Evolutionary conservation across 768 basidiomycete genomes (phyloP).

Genomic region (Strobilomyces echinocephalus): DNA sequence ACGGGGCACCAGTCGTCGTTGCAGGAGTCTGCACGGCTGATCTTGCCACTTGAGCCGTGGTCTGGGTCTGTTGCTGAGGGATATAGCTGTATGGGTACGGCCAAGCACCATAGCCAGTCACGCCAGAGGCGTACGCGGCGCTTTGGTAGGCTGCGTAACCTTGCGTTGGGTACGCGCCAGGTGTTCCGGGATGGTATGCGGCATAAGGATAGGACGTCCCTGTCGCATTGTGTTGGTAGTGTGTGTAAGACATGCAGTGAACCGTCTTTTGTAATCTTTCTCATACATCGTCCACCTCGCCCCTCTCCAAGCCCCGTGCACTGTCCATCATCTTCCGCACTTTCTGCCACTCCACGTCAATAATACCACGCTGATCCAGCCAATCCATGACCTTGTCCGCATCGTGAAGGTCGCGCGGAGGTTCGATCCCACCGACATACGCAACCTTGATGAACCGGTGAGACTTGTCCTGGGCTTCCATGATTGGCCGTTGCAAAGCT

Average conservation of each 20-base stretch:
- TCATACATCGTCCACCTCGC: conserved; percentile 32
- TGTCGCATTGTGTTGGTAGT: conserved; percentile 36
- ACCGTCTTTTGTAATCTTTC: neutral
- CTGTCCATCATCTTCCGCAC: conserved; percentile 71
- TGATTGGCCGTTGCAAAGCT: conserved; percentile 52
- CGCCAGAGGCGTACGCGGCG: conserved; percentile 53
- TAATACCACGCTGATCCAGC: conserved; percentile 66
- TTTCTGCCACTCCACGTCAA: conserved; percentile 66
- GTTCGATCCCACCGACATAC: conserved; percentile 47
- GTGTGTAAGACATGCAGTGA: conserved; percentile 31
- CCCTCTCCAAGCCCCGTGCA: conserved; percentile 61
- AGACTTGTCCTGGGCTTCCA: conserved; percentile 44
- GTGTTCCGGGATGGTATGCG: conserved; percentile 50
- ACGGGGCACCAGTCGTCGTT: conserved; percentile 29
- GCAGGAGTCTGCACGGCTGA: conserved; percentile 28
- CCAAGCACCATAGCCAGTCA: conserved; percentile 67
- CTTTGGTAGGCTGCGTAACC: conserved; percentile 45
- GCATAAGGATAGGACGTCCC: conserved; percentile 63
- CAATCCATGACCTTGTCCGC: conserved; percentile 81
- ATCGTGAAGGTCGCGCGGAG: conserved; percentile 63
- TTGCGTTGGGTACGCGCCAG: conserved; percentile 42
- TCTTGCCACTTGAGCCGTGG: conserved; percentile 25
- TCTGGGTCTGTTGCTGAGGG: conserved; percentile 34
- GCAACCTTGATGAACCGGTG: conserved; percentile 54
- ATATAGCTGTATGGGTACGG: conserved; percentile 65